phyloP scores from a whole-genome alignment of 305 asterid species.

The Solanum hybrid region DNA sequence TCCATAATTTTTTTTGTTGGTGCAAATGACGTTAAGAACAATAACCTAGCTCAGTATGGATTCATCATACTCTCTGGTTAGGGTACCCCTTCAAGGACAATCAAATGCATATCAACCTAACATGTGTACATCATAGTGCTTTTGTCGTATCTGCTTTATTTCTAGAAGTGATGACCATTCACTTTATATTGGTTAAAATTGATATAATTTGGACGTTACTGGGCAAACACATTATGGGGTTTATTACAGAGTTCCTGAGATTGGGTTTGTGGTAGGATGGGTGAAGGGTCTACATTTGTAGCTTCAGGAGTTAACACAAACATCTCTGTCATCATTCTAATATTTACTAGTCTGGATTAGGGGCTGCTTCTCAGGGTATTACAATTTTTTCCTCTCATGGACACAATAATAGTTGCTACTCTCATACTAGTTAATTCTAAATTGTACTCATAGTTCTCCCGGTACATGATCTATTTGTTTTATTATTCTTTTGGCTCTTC shows the following conservation, averaged over 20 bases:
- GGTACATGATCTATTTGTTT: neutral
- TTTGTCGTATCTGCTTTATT: neutral
- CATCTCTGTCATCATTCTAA: neutral
- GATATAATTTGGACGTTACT: neutral
- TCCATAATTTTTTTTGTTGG: neutral
- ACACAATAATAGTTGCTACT: neutral
- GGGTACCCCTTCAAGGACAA: neutral
- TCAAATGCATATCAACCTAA: neutral
- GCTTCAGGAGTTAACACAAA: neutral
- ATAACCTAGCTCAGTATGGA: neutral
- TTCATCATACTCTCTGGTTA: neutral
- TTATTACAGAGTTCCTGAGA: neutral
- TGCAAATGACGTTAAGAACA: neutral
- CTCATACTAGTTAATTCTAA: neutral
- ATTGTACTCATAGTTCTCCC: neutral
- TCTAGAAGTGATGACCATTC: neutral
- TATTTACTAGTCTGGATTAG: neutral
- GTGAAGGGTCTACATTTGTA: neutral
- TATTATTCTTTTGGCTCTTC: neutral
- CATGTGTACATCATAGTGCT: neutral
- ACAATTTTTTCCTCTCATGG: neutral
- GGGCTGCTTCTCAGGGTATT: neutral
- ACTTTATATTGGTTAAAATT: neutral
- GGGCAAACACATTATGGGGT: neutral
- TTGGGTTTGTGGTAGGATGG: neutral